Evolutionary conservation across 371 early-diverging fungal genomes (phyloP), one percentile per base, ranked within the genome.

Genomic region (Mortierella sp.): DNA sequence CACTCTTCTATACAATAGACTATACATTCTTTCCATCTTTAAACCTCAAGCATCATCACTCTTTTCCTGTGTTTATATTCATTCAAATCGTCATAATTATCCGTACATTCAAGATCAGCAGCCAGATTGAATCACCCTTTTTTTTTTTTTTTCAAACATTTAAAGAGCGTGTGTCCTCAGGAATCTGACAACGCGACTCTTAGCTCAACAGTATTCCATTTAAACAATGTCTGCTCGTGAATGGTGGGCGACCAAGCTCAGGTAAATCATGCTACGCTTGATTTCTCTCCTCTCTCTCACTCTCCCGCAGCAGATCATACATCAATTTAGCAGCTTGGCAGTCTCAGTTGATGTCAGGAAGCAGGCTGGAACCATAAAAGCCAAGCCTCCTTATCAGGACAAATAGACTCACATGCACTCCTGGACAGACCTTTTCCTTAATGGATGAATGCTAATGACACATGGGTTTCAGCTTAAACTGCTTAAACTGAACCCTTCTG

Each of bases 211-310:
- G 41, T 22, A 15, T n/a, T 15, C 24, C 33, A 50, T 28, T 38
- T 57, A 57, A 63, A 58, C 55, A 74, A 80, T 80, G 81, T 64
- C 81, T 69, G 41, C 75, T 58, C 81, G 81, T 62, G 72, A 74
- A 71, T 80, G 81, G 81, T 80, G 81, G 81, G 71, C 81, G 61
- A 75, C 40, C 68, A 80, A 80, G 74, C 81, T 80, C 75, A 74
- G 81, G 81, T 80, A 79, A 59, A 33, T 47, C 10, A 40, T 9
- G 24, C 59, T 59, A n/a, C 38, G 38, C 59, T 21, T 59, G 28
- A 57, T 57, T 10, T 28, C 57, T 22, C 19, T 21, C 16, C 33
- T 38, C 24, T 21, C 36, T n/a, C n/a, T 47, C 33, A 0, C 6
- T 7, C 21, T 40, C 9, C 21, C 10, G 15, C 57, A 40, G 22